Evolutionary conservation across 257 asterid genomes (phyloP).

Genomic region (Solanum raphanifolium): DNA sequence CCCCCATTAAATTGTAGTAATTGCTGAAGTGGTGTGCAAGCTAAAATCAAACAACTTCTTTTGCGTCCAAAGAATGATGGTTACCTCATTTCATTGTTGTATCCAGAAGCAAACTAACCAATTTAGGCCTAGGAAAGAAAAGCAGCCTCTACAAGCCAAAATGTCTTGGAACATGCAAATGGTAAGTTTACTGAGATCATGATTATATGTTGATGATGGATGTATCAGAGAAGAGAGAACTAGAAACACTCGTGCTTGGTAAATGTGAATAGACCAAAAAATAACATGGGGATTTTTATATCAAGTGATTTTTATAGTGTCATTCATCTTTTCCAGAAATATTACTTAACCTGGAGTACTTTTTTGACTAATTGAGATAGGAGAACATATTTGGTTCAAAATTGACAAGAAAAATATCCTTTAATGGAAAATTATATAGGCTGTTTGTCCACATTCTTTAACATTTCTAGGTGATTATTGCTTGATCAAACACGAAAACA

Average conservation of each 20-base stretch:
- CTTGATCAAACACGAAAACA: not conserved
- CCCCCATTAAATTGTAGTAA: not conserved
- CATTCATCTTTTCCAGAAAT: not conserved
- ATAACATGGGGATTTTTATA: not conserved
- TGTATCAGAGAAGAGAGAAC: not conserved
- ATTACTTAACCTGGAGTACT: not conserved
- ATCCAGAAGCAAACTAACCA: not conserved
- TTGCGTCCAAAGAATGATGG: not conserved
- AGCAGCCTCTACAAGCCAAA: not conserved
- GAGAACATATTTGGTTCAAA: not conserved
- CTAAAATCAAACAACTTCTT: not conserved
- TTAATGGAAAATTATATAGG: not conserved
- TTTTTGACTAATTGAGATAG: not conserved
- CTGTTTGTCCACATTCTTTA: not conserved
- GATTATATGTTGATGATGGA: not conserved
- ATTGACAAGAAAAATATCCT: not conserved
- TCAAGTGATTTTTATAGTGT: not conserved
- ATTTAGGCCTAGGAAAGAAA: not conserved
- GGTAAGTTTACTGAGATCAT: not conserved
- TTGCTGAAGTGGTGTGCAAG: not conserved
- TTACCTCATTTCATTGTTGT: not conserved
- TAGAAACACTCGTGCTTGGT: not conserved
- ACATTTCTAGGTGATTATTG: not conserved
- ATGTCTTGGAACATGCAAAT: not conserved
- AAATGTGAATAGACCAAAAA: not conserved